Conservation (phyloP, 345 rosid genomes). For the Tarenaya hassleriana region DNA sequence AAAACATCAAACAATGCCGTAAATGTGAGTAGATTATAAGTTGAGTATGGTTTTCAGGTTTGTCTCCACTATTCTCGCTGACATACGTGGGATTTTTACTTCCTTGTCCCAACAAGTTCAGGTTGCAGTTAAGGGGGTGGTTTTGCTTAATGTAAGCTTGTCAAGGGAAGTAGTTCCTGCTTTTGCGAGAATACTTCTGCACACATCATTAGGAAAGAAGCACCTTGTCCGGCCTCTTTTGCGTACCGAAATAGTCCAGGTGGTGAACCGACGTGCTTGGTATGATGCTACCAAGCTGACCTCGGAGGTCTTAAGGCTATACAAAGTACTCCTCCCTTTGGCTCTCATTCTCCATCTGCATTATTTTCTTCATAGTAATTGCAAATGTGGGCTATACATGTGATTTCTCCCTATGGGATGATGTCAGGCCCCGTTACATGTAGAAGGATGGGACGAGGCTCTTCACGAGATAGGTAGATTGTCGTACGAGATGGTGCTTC, state of each 20-base stretch:
- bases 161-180: slow-evolving; percentile 87
- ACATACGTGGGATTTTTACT: not conserved
- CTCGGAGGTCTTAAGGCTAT: slow-evolving; percentile 62
- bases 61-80: slow-evolving; percentile 9
- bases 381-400: not conserved
- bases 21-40: slow-evolving; percentile 39
- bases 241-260: slow-evolving; percentile 74
- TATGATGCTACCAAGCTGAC: slow-evolving; percentile 70
- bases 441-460: slow-evolving; percentile 92
- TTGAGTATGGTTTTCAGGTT: slow-evolving; percentile 2
- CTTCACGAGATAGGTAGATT: slow-evolving; percentile 75
- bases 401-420: not conserved
- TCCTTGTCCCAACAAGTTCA: slow-evolving; percentile 19
- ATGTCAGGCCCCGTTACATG: slow-evolving; percentile 57
- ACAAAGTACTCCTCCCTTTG: slow-evolving; percentile 61
- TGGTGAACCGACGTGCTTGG: slow-evolving; percentile 88
- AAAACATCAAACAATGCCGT: slow-evolving; percentile 40
- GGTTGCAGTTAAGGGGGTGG: slow-evolving; percentile 55
- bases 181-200: slow-evolving; percentile 77
- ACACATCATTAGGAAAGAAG: slow-evolving; percentile 80
- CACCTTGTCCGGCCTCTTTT: slow-evolving; percentile 77
- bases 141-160: slow-evolving; percentile 63
- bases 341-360: not conserved
- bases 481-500: slow-evolving; percentile 63
- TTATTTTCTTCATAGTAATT: not conserved